A percentile compares a stretch with the other conserved stretches of the same genome.
These are phyloP conservation scores for Flaveria trinervia DNA, from an alignment of 129 eudicot genomes.

Conservation along the genomic window DNA sequence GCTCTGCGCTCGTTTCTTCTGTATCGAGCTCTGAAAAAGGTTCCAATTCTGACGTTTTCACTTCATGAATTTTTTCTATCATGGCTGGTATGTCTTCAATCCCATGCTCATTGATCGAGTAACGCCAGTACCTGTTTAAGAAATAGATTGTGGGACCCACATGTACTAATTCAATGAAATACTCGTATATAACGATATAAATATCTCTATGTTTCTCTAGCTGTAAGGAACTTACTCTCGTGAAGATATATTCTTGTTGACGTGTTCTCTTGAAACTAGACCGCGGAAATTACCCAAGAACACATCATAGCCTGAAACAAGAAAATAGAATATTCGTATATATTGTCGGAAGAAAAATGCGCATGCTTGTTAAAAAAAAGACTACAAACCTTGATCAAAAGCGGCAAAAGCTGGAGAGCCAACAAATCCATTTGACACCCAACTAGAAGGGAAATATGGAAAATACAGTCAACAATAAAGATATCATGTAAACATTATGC, in stretches of 20 bases:
- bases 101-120: constrained; percentile 93
- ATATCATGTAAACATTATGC: background rate
- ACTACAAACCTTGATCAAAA: constrained; percentile 83
- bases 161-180: background rate
- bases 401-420: constrained; percentile 99
- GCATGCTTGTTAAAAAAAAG: background rate
- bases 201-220: no score
- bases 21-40: constrained; percentile 32
- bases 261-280: constrained; percentile 86
- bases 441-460: constrained; percentile 44
- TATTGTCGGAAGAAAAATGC: background rate
- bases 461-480: background rate
- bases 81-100: constrained; percentile 86
- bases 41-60: constrained; percentile 62
- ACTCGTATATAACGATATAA: background rate
- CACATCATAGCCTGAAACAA: constrained; percentile 82
- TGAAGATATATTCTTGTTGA: constrained; percentile 75
- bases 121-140: constrained; percentile 69
- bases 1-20: constrained; percentile 44
- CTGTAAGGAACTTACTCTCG: constrained; percentile 62
- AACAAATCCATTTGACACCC: constrained; percentile 96
- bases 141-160: background rate
- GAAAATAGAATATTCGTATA: background rate
- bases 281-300: constrained; percentile 92
- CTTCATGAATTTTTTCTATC: constrained; percentile 81